Conservation (phyloP, 306 rosid species). For the Cicer chorassanicum region DNA sequence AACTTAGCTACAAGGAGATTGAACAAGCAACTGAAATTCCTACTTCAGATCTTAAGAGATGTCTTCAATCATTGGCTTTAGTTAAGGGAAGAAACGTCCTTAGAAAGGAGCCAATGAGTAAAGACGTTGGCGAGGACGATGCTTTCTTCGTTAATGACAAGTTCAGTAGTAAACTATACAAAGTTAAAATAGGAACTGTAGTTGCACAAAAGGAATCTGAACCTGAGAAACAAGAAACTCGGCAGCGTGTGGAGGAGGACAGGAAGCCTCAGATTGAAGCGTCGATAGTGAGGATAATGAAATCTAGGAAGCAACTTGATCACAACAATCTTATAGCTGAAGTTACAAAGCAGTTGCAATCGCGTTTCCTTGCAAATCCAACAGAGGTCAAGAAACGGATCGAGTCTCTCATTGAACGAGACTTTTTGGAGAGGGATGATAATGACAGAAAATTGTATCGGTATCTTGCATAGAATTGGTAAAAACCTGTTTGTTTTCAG, state of each 20-base stretch:
- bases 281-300: conserved; percentile 89
- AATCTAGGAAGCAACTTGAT: conserved; percentile 80
- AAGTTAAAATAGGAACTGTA: conserved; percentile 95
- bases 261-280: conserved; percentile 98
- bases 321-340: conserved; percentile 86
- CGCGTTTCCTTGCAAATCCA: conserved; percentile 83
- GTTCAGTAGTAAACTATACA: conserved; percentile 80
- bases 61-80: conserved; percentile 91
- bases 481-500: conserved; percentile 35
- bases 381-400: conserved; percentile 87
- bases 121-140: conserved; percentile 87
- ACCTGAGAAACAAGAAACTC: conserved; percentile 90
- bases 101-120: conserved; percentile 91
- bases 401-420: conserved; percentile 86
- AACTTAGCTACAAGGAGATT: conserved; percentile 79
- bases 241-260: conserved; percentile 98
- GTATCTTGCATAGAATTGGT: conserved; percentile 72
- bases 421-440: conserved; percentile 88
- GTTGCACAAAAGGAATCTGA: conserved; percentile 93
- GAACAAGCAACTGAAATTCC: conserved; percentile 95
- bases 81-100: conserved; percentile 94
- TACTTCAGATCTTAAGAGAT: conserved; percentile 76
- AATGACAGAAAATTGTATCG: conserved; percentile 83
- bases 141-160: conserved; percentile 78
- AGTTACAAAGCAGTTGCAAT: conserved; percentile 90